Conservation (phyloP, 257 asterid genomes). For the Jaltomata sinuosa region DNA sequence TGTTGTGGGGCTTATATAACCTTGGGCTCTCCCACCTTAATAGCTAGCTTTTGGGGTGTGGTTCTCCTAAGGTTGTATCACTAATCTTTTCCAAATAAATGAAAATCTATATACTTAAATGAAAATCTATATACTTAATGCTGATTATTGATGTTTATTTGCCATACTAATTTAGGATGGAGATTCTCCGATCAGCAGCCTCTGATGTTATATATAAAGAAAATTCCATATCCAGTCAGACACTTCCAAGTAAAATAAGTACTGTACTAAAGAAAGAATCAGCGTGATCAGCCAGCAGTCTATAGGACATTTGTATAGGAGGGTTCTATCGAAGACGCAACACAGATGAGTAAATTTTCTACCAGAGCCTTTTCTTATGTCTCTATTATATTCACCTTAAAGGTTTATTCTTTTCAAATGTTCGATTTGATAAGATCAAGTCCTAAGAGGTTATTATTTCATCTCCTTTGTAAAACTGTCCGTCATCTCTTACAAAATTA, state of each 20-base stretch:
- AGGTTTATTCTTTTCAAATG: neutral
- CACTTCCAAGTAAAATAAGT: neutral
- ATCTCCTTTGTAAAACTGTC: neutral
- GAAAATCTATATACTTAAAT: no score
- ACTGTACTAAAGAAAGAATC: neutral
- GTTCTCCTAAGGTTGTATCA: no score
- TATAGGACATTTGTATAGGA: neutral
- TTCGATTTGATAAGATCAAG: neutral
- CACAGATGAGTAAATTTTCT: neutral
- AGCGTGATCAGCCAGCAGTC: neutral
- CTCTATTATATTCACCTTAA: neutral
- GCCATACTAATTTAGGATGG: neutral
- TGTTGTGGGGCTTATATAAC: no score
- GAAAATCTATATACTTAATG: no score
- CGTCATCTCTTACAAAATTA: neutral
- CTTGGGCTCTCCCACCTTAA: no score
- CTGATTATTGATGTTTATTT: neutral
- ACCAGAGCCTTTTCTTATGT: neutral
- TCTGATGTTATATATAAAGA: neutral
- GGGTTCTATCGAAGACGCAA: no score
- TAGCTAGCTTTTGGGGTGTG: no score
- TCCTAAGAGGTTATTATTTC: neutral
- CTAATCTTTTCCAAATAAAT: neutral
- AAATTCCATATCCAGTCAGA: neutral
- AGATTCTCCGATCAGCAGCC: neutral